A percentile compares a stretch with the other conserved stretches of the same genome.
Conservation (phyloP, 177 flowering plant genomes). For the Vitis hybrid region DNA sequence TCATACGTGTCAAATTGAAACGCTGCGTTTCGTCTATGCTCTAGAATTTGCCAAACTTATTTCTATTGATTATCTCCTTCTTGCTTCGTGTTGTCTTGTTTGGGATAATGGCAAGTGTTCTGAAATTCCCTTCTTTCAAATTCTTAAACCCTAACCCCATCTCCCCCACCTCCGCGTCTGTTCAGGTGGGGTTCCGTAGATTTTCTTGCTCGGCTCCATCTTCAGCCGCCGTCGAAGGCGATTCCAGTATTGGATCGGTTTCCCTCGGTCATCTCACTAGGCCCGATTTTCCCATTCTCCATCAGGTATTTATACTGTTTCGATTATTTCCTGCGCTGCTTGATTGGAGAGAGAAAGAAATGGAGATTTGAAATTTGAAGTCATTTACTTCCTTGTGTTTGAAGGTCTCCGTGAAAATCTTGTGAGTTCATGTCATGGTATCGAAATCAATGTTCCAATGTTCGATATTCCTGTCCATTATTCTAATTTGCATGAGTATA, state of each 20-base stretch:
- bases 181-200: slow-evolving; percentile 18
- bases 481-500: too few relatives aligned
- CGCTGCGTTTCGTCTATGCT: too few relatives aligned
- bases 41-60: too few relatives aligned
- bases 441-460: too few relatives aligned
- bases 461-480: too few relatives aligned
- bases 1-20: too few relatives aligned
- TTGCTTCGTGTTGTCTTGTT: too few relatives aligned
- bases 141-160: slow-evolving; percentile 21
- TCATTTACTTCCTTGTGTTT: too few relatives aligned
- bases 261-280: slow-evolving; percentile 70
- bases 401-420: too few relatives aligned
- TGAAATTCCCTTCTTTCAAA: slow-evolving; percentile 35
- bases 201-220: slow-evolving; percentile 21
- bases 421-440: too few relatives aligned
- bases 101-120: slow-evolving; percentile 29
- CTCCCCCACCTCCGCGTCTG: slow-evolving; percentile 5
- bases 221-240: slow-evolving; percentile 18
- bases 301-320: slow-evolving; percentile 44
- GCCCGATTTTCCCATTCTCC: slow-evolving; percentile 82
- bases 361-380: not conserved
- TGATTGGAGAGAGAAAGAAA: not conserved
- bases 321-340: not conserved
- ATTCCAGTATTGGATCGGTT: slow-evolving; percentile 19
- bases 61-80: too few relatives aligned